These are phyloP conservation scores for Hypoxylon crocopeplum DNA, from an alignment of 495 filamentous ascomycete species.

Conservation along the genomic window DNA sequence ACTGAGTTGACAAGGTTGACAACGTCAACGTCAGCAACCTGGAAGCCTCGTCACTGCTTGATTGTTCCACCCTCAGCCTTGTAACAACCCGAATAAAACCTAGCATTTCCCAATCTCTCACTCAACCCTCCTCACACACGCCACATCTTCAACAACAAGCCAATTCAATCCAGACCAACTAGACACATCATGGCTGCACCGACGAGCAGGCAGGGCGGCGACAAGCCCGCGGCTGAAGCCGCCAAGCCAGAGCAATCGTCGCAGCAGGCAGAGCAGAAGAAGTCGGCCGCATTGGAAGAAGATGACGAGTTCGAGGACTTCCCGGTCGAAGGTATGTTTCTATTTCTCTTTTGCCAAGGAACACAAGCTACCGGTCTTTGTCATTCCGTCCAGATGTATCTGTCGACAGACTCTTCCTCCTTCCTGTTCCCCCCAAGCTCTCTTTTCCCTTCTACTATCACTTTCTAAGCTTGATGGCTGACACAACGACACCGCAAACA, in stretches of 20 bases:
- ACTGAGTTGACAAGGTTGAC: neutral
- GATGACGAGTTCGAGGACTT: conserved; percentile 99
- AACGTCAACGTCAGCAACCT: neutral
- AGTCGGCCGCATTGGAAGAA: conserved; percentile 77
- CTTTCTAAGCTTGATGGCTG: neutral
- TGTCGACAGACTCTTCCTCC: neutral
- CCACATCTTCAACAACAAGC: no score
- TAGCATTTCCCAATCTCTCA: no score
- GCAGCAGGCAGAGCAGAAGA: conserved; percentile 39
- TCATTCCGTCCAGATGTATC: neutral
- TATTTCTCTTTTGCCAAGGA: no score
- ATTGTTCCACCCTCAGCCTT: conserved; percentile 10
- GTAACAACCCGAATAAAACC: neutral
- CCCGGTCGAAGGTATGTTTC: conserved; percentile 82
- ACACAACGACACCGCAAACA: conserved; percentile 41
- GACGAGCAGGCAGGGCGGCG: conserved; percentile 37
- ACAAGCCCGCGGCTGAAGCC: conserved; percentile 55
- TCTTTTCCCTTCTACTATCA: neutral
- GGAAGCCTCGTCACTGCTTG: conserved; percentile 7
- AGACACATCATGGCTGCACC: conserved; percentile 33
- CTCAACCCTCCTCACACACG: no score
- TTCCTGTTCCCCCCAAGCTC: neutral
- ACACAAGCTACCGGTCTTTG: neutral
- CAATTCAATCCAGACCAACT: neutral
- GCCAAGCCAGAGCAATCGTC: conserved; percentile 48